phyloP scores from a whole-genome alignment of 1,284 basidiomycete species.

The Cystobasidiaceae sp. region DNA sequence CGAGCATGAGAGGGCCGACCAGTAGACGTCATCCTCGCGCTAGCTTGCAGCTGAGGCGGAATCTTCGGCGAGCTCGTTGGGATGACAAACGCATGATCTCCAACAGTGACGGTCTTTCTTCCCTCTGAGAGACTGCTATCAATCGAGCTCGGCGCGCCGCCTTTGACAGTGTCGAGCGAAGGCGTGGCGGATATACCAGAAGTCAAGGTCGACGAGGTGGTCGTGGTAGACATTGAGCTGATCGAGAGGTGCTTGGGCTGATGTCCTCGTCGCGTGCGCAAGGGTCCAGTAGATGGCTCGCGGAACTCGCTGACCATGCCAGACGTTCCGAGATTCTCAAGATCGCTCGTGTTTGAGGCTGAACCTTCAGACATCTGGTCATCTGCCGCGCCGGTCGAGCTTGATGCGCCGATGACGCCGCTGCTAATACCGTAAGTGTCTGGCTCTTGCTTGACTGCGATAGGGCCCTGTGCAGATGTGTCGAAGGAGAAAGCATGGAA shows the following conservation, averaged over 20 bases:
- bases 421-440: background rate
- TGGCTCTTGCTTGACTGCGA: background rate
- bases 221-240: background rate
- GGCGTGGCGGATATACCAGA: background rate
- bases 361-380: too few relatives aligned
- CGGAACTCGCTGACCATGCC: background rate
- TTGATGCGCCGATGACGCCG: background rate
- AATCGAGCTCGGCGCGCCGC: background rate
- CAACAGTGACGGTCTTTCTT: background rate
- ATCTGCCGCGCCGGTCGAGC: too few relatives aligned
- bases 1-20: constrained; percentile 28
- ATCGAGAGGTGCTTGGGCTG: constrained; percentile 9
- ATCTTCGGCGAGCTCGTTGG: constrained; percentile 12
- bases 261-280: constrained; percentile 16
- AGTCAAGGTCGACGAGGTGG: background rate
- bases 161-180: background rate
- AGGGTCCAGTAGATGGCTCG: constrained; percentile 3
- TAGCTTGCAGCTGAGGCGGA: constrained; percentile 27
- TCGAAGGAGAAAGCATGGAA: background rate
- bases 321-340: background rate
- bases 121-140: background rate
- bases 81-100: constrained; percentile 12
- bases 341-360: too few relatives aligned
- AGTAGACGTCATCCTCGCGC: constrained; percentile 27
- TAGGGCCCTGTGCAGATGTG: background rate